phyloP scores from a whole-genome alignment of 2,329 filamentous ascomycete genomes.

The Aspergillus spinulosporus region DNA sequence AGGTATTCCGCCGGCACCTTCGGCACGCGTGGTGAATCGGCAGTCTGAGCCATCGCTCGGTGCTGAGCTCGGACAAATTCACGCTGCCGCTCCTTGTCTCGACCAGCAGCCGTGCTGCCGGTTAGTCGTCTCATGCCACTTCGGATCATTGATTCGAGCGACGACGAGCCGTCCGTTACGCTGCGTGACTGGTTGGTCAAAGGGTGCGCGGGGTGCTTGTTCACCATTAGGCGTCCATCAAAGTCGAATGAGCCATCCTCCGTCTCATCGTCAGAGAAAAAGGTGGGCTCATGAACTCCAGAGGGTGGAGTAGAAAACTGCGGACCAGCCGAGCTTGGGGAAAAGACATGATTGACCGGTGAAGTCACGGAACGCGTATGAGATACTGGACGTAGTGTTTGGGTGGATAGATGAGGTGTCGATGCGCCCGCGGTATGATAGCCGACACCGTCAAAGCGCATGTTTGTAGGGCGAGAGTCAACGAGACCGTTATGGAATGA shows the following conservation, averaged over 20 bases:
- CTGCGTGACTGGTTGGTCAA: conserved; percentile 32
- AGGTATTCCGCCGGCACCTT: conserved; percentile 52
- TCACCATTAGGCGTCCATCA: conserved; percentile 61
- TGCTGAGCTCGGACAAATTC: conserved; percentile 47
- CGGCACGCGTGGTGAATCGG: conserved; percentile 47
- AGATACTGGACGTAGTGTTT: conserved; percentile 62
- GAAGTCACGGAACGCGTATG: conserved; percentile 85
- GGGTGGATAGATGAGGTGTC: conserved; percentile 34
- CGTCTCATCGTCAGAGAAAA: conserved; percentile 74
- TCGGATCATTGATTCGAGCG: conserved; percentile 47
- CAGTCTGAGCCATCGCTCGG: conserved; percentile 40
- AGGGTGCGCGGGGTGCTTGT: conserved; percentile 25
- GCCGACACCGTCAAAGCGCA: conserved; percentile 53
- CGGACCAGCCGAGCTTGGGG: conserved; percentile 48
- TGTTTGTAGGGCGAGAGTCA: conserved; percentile 64
- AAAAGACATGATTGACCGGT: conserved; percentile 58
- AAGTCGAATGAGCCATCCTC: conserved; percentile 80
- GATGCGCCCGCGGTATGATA: conserved; percentile 47
- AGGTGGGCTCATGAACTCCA: conserved; percentile 55
- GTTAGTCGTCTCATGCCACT: conserved; percentile 51
- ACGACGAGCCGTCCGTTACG: conserved; percentile 44
- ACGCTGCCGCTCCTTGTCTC: conserved; percentile 48
- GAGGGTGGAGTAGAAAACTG: conserved; percentile 53
- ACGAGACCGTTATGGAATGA: conserved; percentile 88
- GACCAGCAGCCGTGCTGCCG: conserved; percentile 41